These are phyloP conservation scores for Prosopis cineraria DNA, from an alignment of 306 rosid species.

Conservation along the genomic window DNA sequence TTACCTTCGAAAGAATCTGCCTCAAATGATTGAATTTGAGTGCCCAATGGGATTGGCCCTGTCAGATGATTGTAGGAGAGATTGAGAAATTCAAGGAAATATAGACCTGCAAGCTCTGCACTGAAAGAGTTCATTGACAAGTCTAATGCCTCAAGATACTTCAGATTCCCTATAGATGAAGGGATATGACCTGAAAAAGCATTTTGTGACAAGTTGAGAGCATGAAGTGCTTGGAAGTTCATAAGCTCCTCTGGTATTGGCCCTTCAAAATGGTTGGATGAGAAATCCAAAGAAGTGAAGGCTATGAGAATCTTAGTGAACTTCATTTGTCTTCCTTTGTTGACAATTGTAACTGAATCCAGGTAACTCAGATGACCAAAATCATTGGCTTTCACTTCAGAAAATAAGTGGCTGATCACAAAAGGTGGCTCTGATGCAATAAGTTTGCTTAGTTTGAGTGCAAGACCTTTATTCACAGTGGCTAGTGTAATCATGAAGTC, in stretches of 20 bases:
- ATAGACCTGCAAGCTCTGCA: not conserved
- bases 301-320: slow-evolving; percentile 6
- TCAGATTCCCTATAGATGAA: not conserved
- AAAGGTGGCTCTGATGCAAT: not conserved
- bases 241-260: slow-evolving; percentile 1
- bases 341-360: not conserved
- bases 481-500: not conserved
- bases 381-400: not conserved
- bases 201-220: not conserved
- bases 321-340: not conserved
- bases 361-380: not conserved
- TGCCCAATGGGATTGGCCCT: not conserved
- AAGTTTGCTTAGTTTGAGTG: not conserved
- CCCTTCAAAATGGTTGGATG: slow-evolving; percentile 1
- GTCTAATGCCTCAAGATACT: not conserved
- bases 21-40: slow-evolving; percentile 5
- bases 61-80: not conserved
- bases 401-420: not conserved
- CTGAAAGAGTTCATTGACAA: not conserved
- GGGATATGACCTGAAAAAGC: slow-evolving; percentile 6
- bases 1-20: slow-evolving; percentile 12
- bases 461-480: not conserved
- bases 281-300: slow-evolving; percentile 28
- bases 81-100: not conserved
- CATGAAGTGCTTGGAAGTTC: not conserved